A percentile compares a stretch with the other conserved stretches of the same genome.
Evolutionary conservation across 1,284 basidiomycete genomes (phyloP).

Genomic region (Taiwanofungus camphoratus): DNA sequence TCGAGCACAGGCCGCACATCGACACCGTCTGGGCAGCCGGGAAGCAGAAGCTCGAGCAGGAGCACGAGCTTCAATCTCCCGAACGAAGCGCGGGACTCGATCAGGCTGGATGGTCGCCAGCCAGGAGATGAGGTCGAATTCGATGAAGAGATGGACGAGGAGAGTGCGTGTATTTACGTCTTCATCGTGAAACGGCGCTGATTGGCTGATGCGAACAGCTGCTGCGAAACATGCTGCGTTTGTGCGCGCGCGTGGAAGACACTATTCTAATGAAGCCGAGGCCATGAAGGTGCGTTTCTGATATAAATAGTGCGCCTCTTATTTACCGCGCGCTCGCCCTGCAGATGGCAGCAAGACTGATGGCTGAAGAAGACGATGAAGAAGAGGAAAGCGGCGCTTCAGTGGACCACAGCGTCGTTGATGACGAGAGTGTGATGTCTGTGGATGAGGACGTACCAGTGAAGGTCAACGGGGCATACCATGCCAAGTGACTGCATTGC

Average conservation of each 20-base stretch:
- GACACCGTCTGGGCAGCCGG: slow-evolving; percentile 46
- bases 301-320: slow-evolving; percentile 3
- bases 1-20: slow-evolving; percentile 52
- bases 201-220: slow-evolving; percentile 36
- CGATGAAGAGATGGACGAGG: slow-evolving; percentile 82
- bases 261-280: slow-evolving; percentile 90
- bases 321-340: slow-evolving; percentile 5
- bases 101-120: slow-evolving; percentile 35
- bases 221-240: slow-evolving; percentile 81
- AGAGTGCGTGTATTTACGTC: slow-evolving; percentile 45
- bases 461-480: slow-evolving; percentile 26
- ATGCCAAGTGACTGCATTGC: slow-evolving; percentile 9
- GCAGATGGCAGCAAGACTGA: slow-evolving; percentile 60
- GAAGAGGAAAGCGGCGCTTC: slow-evolving; percentile 36
- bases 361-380: slow-evolving; percentile 66
- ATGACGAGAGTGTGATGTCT: slow-evolving; percentile 25
- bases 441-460: slow-evolving; percentile 23
- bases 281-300: slow-evolving; percentile 72
- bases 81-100: slow-evolving; percentile 54
- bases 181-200: slow-evolving; percentile 1
- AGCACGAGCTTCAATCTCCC: slow-evolving; percentile 82
- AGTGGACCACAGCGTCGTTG: slow-evolving; percentile 20
- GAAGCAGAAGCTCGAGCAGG: slow-evolving; percentile 63
- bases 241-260: slow-evolving; percentile 73
- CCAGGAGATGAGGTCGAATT: slow-evolving; percentile 58